Evolutionary conservation across 208 protist genomes (phyloP), one percentile per base, ranked within the genome.

Genomic region (Leishmania arabica): DNA sequence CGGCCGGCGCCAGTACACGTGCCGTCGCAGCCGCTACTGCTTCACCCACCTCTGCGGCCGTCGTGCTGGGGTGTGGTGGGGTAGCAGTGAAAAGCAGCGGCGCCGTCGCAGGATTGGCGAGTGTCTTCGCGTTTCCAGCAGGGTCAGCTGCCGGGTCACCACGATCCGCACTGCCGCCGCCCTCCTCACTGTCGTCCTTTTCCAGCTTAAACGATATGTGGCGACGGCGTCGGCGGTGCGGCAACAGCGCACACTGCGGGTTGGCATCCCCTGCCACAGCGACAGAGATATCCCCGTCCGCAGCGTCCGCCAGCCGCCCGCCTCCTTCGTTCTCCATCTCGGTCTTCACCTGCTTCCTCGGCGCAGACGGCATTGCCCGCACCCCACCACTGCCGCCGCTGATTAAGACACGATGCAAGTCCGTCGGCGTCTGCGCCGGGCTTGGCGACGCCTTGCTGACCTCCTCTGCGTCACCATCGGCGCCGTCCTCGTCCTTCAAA

Each of bases 151-250:
- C 54, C 27, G 40, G 9, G 34, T 0, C 66, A 49, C 17, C 21
- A 21, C 15, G 27, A 37, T n/a, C 13, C 37, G 21, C 37, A 0
- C 27, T 54, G n/a, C 31, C 27, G 40, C 27, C 7, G 7, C 51
- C 49, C 21, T 19, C 40, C n/a, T 82, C 81, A 2, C 17, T 75
- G 17, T 34, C 21, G 40, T 76, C 73, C 2, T 45, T 58, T 6
- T 85, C 73, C 54, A 85, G 70, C 24, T 85, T 85, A 40, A 85
- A 85, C 13, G 82, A 85, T 53, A 81, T 79, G 73, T 82, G 74
- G 0, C 77, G 82, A 17, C 78, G 81, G 42, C 62, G 60, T 15
- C 75, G 75, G 21, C 49, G 71, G 45, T 77, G 74, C 11, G 8
- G 27, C 64, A 69, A 24, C 9, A 37, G 13, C 7, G 64, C 34